Evolutionary conservation across 139 green algal genomes (phyloP).

Genomic region (Haematococcus lacustris): DNA sequence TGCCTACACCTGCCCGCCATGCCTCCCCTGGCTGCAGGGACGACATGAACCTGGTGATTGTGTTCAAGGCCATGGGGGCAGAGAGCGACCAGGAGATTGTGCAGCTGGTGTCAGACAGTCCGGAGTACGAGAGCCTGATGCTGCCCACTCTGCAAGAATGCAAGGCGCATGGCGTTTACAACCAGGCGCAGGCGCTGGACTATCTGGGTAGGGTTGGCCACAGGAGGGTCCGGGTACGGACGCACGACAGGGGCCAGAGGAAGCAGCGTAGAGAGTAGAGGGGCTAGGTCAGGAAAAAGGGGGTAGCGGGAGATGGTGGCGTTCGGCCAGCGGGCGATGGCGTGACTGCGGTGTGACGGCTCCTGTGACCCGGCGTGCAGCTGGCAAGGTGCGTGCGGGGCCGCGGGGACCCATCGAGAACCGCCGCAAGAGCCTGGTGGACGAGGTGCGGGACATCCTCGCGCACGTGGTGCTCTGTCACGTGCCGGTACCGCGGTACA

Average conservation of each 20-base stretch:
- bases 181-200: constrained; percentile 86
- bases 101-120: constrained; percentile 44
- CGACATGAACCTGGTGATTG: constrained; percentile 83
- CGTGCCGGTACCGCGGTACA: constrained; percentile 76
- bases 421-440: constrained; percentile 54
- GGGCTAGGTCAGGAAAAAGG: too few relatives aligned
- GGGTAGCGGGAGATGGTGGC: too few relatives aligned
- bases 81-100: constrained; percentile 79
- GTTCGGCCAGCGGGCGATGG: too few relatives aligned
- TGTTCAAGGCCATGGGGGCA: constrained; percentile 92
- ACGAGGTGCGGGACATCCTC: constrained; percentile 93
- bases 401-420: constrained; percentile 26
- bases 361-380: constrained; percentile 16
- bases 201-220: constrained; percentile 84
- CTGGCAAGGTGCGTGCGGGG: constrained; percentile 29
- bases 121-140: constrained; percentile 29
- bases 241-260: too few relatives aligned
- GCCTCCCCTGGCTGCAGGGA: constrained; percentile 38
- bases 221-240: too few relatives aligned
- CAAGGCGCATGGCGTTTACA: constrained; percentile 71
- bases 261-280: too few relatives aligned
- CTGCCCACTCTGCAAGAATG: constrained; percentile 40
- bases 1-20: not conserved
- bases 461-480: constrained; percentile 91
- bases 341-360: too few relatives aligned